Evolutionary conservation across 306 rosid species (phyloP).

Genomic region (Luffa aegyptiaca): DNA sequence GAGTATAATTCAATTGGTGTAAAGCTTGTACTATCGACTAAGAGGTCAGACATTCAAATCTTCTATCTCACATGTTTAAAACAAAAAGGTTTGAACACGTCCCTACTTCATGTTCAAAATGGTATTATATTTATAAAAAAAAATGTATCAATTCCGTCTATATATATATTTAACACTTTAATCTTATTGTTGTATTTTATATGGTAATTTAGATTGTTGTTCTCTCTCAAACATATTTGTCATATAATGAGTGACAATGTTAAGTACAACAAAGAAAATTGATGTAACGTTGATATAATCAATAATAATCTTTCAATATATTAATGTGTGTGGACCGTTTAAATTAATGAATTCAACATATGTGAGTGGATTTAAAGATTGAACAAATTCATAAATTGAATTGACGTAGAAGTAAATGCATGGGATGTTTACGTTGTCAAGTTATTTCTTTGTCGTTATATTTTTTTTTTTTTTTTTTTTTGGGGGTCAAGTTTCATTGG

Average conservation of each 20-base stretch:
- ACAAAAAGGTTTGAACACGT: too few relatives aligned
- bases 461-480: too few relatives aligned
- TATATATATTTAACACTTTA: too few relatives aligned
- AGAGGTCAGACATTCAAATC: too few relatives aligned
- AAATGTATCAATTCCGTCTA: not conserved
- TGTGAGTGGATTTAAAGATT: not conserved
- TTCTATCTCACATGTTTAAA: too few relatives aligned
- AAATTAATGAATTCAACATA: not conserved
- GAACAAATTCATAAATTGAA: not conserved
- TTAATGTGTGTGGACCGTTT: not conserved
- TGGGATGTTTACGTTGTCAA: not conserved
- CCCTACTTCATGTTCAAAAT: too few relatives aligned
- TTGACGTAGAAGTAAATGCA: not conserved
- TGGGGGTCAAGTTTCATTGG: too few relatives aligned
- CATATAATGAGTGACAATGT: not conserved
- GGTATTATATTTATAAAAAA: too few relatives aligned
- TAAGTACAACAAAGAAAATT: not conserved
- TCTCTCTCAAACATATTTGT: not conserved
- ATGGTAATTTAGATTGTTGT: not conserved
- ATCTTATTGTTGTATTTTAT: not conserved
- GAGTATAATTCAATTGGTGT: too few relatives aligned
- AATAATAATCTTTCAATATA: not conserved
- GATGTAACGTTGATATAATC: not conserved
- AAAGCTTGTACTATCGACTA: too few relatives aligned
- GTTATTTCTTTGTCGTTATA: not conserved